Percentiles rank a stretch among this genome's conserved stretches.
Conservation (phyloP, 73 alveolate genomes). For the Halteria grandinella region DNA sequence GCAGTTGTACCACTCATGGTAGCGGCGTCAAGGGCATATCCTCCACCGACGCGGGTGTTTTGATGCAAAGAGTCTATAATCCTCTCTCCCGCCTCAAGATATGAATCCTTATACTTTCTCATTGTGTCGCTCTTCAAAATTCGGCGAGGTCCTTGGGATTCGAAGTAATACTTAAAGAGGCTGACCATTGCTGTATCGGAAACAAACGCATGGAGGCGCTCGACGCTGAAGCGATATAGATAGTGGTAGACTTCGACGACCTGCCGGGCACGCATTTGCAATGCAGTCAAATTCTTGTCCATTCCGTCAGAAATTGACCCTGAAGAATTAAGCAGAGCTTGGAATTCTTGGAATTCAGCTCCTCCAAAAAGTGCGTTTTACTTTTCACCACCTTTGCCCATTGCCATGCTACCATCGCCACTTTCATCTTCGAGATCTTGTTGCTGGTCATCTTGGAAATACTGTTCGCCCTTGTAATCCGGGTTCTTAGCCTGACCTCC, state of each 20-base stretch:
- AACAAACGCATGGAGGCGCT: conserved; percentile 2
- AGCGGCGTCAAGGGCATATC: too few relatives aligned
- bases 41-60: too few relatives aligned
- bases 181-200: not conserved
- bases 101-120: conserved; percentile 16
- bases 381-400: not conserved
- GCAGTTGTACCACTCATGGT: too few relatives aligned
- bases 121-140: conserved; percentile 19
- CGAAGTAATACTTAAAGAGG: conserved; percentile 12
- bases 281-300: not conserved
- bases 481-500: not conserved
- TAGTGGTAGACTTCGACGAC: conserved; percentile 17
- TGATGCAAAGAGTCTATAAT: not conserved
- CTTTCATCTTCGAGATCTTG: too few relatives aligned
- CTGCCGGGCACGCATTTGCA: not conserved
- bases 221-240: conserved; percentile 13
- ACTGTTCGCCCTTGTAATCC: not conserved
- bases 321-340: not conserved
- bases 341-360: not conserved
- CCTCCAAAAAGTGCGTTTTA: not conserved
- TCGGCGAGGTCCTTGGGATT: not conserved
- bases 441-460: too few relatives aligned
- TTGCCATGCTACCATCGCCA: too few relatives aligned
- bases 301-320: not conserved
- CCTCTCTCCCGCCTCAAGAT: conserved; percentile 21